Percentiles rank a stretch among this genome's conserved stretches.
These are phyloP conservation scores for Gossypium mustelinum DNA, from an alignment of 345 rosid genomes.

Conservation along the genomic window DNA sequence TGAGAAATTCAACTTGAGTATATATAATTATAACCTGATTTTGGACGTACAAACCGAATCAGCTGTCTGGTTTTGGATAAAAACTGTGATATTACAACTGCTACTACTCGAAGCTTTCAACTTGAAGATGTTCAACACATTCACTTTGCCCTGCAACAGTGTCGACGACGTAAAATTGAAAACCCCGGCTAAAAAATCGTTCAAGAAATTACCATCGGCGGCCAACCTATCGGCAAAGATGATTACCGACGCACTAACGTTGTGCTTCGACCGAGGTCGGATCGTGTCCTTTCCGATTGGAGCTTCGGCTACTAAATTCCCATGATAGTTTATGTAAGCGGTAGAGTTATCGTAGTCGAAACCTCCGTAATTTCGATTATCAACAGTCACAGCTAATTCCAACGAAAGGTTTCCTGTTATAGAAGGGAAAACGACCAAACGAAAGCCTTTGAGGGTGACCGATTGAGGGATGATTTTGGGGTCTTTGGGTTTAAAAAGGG, in stretches of 20 bases:
- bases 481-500: conserved; percentile 36
- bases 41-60: conserved; percentile 22
- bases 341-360: conserved; percentile 26
- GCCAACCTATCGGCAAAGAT: conserved; percentile 27
- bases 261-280: conserved; percentile 29
- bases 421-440: background rate
- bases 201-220: background rate
- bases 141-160: conserved; percentile 29
- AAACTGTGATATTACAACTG: conserved; percentile 19
- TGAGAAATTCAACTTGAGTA: background rate
- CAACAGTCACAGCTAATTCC: conserved; percentile 23
- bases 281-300: conserved; percentile 23
- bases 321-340: conserved; percentile 26
- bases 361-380: conserved; percentile 39
- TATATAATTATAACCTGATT: conserved; percentile 5
- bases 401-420: conserved; percentile 23
- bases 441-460: conserved; percentile 9
- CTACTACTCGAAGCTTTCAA: conserved; percentile 29
- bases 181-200: conserved; percentile 16
- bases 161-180: conserved; percentile 31
- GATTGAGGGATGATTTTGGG: conserved; percentile 30
- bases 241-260: conserved; percentile 14
- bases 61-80: background rate
- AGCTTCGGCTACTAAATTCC: conserved; percentile 21
- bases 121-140: conserved; percentile 25